Conservation (phyloP, 306 rosid species). For the Ormosia semicastrata region DNA sequence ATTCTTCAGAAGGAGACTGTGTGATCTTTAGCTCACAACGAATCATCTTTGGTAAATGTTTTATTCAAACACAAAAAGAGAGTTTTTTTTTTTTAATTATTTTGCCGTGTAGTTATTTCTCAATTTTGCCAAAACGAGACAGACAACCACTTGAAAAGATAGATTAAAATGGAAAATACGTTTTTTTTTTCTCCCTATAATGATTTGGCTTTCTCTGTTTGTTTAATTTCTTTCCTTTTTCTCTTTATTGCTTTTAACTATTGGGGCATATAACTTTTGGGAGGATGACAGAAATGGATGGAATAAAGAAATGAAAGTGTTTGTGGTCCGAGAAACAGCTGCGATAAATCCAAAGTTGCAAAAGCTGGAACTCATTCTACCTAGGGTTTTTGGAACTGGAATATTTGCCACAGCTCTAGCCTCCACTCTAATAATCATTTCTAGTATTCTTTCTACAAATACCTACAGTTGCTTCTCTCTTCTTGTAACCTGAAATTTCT, state of each 20-base stretch:
- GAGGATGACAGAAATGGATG: background rate
- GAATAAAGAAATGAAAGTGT: background rate
- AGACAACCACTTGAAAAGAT: background rate
- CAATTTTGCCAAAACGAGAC: background rate
- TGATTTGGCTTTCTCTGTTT: background rate
- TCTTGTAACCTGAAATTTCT: background rate
- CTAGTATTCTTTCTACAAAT: background rate
- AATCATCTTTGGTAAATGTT: too few relatives aligned
- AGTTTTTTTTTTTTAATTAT: background rate
- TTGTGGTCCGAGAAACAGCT: background rate
- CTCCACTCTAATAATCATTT: background rate
- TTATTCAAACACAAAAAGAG: background rate
- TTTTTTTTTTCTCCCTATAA: too few relatives aligned
- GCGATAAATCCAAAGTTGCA: background rate
- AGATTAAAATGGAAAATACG: background rate
- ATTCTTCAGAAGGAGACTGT: background rate
- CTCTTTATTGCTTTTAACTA: background rate
- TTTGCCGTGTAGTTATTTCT: background rate
- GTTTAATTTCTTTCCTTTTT: background rate
- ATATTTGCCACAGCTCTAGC: background rate
- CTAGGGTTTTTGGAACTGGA: constrained; percentile 34
- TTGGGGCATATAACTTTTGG: background rate
- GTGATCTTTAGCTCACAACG: background rate
- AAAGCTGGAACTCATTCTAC: background rate
- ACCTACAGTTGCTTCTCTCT: background rate